These are phyloP conservation scores for Atkinsonella hypoxylon DNA, from an alignment of 2,329 filamentous ascomycete species.

Conservation along the genomic window DNA sequence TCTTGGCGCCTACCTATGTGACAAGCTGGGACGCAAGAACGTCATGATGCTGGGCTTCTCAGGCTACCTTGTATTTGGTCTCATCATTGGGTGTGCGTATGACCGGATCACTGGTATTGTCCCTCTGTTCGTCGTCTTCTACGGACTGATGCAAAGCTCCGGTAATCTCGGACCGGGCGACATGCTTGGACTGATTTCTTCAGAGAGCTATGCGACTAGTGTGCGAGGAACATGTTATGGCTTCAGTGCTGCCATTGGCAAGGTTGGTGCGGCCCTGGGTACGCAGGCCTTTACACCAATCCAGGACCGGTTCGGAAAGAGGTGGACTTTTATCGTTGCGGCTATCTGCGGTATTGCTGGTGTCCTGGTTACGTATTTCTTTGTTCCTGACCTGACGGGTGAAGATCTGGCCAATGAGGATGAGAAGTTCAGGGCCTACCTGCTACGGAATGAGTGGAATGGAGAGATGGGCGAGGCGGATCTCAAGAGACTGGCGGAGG, in stretches of 20 bases:
- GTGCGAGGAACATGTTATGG: conserved; percentile 39
- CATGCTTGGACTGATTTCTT: conserved; percentile 37
- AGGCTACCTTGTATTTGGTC: conserved; percentile 37
- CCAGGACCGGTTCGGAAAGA: conserved; percentile 30
- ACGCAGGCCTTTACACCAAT: conserved; percentile 39
- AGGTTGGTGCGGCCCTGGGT: conserved; percentile 37
- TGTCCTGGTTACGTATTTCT: conserved; percentile 34
- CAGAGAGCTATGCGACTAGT: conserved; percentile 39
- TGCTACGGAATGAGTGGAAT: conserved; percentile 32
- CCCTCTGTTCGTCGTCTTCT: conserved; percentile 23
- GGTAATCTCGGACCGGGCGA: conserved; percentile 39
- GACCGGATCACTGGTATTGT: conserved; percentile 34
- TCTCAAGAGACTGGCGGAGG: conserved; percentile 10
- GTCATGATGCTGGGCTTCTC: conserved; percentile 39
- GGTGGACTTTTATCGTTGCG: conserved; percentile 40
- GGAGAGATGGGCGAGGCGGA: conserved; percentile 27
- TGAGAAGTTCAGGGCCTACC: conserved; percentile 30
- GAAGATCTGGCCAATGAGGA: conserved; percentile 32
- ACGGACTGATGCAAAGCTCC: conserved; percentile 36
- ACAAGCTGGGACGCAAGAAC: conserved; percentile 34
- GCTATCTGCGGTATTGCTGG: conserved; percentile 37
- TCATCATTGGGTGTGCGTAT: conserved; percentile 38
- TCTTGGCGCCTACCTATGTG: conserved; percentile 34
- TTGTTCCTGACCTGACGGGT: conserved; percentile 31
- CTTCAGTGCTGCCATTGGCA: conserved; percentile 37